Conservation (phyloP, 2,329 filamentous ascomycete species). For the Fusarium begoniae region DNA sequence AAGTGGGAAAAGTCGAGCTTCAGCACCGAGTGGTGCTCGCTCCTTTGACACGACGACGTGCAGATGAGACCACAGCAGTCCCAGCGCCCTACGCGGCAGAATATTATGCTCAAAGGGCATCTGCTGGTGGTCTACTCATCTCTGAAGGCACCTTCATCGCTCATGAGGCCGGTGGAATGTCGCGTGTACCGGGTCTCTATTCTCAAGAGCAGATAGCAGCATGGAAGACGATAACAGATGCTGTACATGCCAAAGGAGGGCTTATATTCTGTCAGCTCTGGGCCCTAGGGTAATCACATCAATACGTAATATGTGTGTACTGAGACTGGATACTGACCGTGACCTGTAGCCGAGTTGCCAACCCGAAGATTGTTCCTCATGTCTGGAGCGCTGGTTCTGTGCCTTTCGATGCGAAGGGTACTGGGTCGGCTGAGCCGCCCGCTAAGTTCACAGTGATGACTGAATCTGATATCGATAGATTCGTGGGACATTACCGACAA, state of each 20-base stretch:
- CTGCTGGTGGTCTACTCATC: constrained; percentile 55
- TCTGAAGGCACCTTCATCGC: constrained; percentile 57
- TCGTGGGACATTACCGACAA: constrained; percentile 67
- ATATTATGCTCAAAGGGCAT: constrained; percentile 58
- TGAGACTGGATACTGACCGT: not conserved
- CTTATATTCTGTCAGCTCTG: constrained; percentile 72
- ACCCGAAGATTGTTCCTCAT: constrained; percentile 25
- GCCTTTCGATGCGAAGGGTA: constrained; percentile 6
- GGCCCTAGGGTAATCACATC: constrained; percentile 64
- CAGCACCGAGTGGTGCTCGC: constrained; percentile 62
- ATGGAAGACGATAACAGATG: constrained; percentile 70
- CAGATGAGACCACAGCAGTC: constrained; percentile 47
- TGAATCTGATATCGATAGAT: constrained; percentile 68
- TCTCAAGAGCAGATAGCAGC: constrained; percentile 62
- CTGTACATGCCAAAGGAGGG: constrained; percentile 69
- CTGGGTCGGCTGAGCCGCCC: constrained; percentile 9
- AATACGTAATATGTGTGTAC: constrained; percentile 52
- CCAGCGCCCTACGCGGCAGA: constrained; percentile 49
- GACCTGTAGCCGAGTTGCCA: constrained; percentile 27
- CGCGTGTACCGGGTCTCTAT: constrained; percentile 59
- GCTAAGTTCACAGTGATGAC: constrained; percentile 63
- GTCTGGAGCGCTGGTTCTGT: constrained; percentile 35
- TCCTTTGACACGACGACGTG: constrained; percentile 65
- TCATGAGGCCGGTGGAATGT: constrained; percentile 45
- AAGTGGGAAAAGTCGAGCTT: constrained; percentile 50